phyloP scores from a whole-genome alignment of 129 eudicot species.

The Arctium minus region DNA sequence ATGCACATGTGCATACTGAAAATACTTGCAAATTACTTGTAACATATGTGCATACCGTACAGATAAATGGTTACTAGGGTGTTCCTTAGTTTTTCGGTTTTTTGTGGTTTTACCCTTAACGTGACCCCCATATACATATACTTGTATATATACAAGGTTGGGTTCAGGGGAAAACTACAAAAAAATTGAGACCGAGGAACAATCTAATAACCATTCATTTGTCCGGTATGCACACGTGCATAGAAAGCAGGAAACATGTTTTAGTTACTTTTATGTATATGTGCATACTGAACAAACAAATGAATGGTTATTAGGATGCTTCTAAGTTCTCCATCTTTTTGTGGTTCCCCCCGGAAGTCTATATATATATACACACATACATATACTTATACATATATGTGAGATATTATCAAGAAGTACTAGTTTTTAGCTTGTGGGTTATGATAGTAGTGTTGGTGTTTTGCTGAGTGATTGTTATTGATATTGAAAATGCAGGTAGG shows the following conservation, averaged over 20 bases:
- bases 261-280: neutral
- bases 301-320: no score
- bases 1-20: no score
- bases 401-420: neutral
- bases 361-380: no score
- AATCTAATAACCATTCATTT: neutral
- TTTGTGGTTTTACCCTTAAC: no score
- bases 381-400: neutral
- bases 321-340: neutral
- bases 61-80: no score
- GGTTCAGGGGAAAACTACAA: neutral
- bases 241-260: no score
- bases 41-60: no score
- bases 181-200: neutral
- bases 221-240: neutral
- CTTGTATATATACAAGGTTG: no score
- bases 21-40: no score
- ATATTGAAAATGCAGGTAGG: slow-evolving; percentile 55
- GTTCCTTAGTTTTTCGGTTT: no score
- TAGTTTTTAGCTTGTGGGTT: neutral
- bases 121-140: no score
- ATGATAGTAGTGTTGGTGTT: neutral
- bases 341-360: neutral
- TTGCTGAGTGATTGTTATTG: neutral
- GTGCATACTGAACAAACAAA: neutral